Evolutionary conservation across 305 asterid species (phyloP).

Genomic region (Striga hermonthica): DNA sequence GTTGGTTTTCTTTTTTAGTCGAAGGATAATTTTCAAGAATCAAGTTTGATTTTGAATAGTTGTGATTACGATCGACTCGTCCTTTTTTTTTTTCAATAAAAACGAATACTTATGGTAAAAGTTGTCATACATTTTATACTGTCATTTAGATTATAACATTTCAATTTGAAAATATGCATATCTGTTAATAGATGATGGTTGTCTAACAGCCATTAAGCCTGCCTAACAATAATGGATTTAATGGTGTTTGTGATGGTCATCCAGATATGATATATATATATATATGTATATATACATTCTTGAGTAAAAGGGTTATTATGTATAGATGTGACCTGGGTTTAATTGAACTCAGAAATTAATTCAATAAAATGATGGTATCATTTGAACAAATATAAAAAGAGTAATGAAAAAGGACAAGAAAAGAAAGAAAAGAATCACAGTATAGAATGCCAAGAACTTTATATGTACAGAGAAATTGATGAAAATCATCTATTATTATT

Average conservation of each 20-base stretch:
- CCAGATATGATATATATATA: too few species aligned
- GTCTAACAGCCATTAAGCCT: too few species aligned
- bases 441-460: background rate
- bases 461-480: constrained; percentile 32
- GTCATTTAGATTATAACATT: too few species aligned
- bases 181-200: background rate
- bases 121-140: too few species aligned
- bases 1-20: background rate
- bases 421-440: background rate
- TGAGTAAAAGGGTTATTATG: too few species aligned
- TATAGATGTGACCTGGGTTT: background rate
- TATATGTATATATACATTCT: too few species aligned
- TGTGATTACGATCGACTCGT: background rate
- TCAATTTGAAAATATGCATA: background rate
- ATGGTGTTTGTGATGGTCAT: too few species aligned
- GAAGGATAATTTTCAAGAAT: background rate
- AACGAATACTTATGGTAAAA: too few species aligned
- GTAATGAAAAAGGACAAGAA: too few species aligned
- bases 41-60: background rate
- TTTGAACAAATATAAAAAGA: background rate
- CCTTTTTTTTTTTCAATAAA: background rate
- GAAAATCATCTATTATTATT: too few species aligned
- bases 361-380: constrained; percentile 7
- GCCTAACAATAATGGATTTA: too few species aligned
- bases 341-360: constrained; percentile 1